Evolutionary conservation across 805 yeast genomes (phyloP).

Genomic region (Hanseniaspora taiwanica): DNA sequence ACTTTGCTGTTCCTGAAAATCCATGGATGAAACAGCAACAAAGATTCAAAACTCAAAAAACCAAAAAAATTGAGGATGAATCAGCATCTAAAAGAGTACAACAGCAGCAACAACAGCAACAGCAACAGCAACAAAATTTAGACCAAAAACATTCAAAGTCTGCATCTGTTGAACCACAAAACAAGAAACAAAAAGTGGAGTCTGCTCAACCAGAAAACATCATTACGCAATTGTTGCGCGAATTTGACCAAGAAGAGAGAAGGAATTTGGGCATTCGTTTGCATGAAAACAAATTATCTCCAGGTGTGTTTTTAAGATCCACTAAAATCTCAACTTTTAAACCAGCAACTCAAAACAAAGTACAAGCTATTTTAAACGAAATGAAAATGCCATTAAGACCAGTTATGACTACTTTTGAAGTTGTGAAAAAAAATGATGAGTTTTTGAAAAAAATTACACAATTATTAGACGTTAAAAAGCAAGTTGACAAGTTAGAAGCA

Average conservation of each 20-base stretch:
- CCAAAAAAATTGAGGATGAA: slow-evolving; percentile 8
- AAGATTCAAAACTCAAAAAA: slow-evolving; percentile 19
- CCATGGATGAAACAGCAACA: slow-evolving; percentile 32
- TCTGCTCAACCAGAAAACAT: slow-evolving; percentile 20
- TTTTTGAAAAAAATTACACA: slow-evolving; percentile 56
- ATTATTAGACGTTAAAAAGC: slow-evolving; percentile 72
- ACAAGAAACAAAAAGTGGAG: slow-evolving; percentile 20
- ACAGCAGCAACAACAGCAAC: slow-evolving; percentile 13
- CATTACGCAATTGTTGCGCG: slow-evolving; percentile 19
- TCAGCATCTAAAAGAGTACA: background rate
- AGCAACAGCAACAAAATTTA: slow-evolving; percentile 19
- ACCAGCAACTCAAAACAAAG: slow-evolving; percentile 57
- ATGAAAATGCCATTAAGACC: slow-evolving; percentile 72
- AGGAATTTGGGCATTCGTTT: slow-evolving; percentile 71
- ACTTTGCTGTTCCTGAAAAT: slow-evolving; percentile 29
- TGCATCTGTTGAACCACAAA: slow-evolving; percentile 12
- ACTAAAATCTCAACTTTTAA: slow-evolving; percentile 65
- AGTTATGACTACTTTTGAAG: slow-evolving; percentile 72
- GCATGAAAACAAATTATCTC: slow-evolving; percentile 55
- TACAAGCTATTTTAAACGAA: slow-evolving; percentile 54
- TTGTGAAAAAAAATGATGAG: slow-evolving; percentile 65
- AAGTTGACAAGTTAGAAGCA: slow-evolving; percentile 74
- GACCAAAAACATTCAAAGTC: slow-evolving; percentile 11
- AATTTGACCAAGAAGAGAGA: slow-evolving; percentile 64
- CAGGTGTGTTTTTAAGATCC: slow-evolving; percentile 79